Evolutionary conservation across 2,329 filamentous ascomycete genomes (phyloP).

Genomic region (Aschersonia sp.): DNA sequence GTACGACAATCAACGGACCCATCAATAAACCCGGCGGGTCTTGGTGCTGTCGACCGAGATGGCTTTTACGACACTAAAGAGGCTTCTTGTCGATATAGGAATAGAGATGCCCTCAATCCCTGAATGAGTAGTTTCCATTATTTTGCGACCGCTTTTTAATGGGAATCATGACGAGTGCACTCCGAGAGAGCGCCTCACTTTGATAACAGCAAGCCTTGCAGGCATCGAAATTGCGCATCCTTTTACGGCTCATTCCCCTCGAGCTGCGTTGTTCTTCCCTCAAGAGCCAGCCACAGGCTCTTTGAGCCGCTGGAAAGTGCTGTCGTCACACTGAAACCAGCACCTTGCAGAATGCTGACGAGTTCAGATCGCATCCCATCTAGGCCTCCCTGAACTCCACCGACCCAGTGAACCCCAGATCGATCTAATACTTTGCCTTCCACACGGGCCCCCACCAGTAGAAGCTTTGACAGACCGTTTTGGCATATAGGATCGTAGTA

Average conservation of each 20-base stretch:
- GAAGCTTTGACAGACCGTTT: constrained; percentile 69
- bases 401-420: constrained; percentile 49
- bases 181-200: too few relatives aligned
- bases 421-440: constrained; percentile 76
- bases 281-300: constrained; percentile 77
- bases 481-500: constrained; percentile 74
- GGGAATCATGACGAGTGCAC: too few relatives aligned
- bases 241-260: background rate
- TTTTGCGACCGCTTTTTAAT: too few relatives aligned
- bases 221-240: too few relatives aligned
- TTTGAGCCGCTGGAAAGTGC: constrained; percentile 68
- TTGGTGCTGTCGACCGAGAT: too few relatives aligned
- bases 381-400: constrained; percentile 68
- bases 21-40: too few relatives aligned
- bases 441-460: constrained; percentile 73
- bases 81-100: too few relatives aligned
- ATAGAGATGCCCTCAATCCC: too few relatives aligned
- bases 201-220: too few relatives aligned
- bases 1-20: too few relatives aligned
- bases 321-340: constrained; percentile 62
- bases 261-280: constrained; percentile 65
- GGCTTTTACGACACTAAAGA: too few relatives aligned
- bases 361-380: constrained; percentile 71
- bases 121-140: too few relatives aligned
- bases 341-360: constrained; percentile 64